Conservation (phyloP, 2,329 filamentous ascomycete species). For the Colletotrichum sp. region DNA sequence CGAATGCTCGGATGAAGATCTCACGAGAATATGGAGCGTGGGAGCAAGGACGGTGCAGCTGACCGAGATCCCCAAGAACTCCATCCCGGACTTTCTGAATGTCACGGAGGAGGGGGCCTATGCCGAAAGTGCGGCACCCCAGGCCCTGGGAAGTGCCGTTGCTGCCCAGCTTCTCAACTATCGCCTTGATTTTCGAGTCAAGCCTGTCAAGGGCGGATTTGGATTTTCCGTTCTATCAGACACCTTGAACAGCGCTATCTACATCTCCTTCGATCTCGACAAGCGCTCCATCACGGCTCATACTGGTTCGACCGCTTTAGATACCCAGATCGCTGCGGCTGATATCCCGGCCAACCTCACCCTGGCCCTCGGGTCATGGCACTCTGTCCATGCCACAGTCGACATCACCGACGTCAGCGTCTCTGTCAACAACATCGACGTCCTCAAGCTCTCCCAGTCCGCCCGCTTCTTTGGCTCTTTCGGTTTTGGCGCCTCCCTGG, state of each 20-base stretch:
- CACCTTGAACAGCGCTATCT: slow-evolving; percentile 33
- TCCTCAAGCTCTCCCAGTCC: slow-evolving; percentile 31
- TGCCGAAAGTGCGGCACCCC: slow-evolving; percentile 31
- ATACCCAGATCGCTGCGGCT: not conserved
- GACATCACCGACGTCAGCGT: slow-evolving; percentile 25
- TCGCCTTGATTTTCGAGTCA: slow-evolving; percentile 28
- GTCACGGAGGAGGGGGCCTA: slow-evolving; percentile 30
- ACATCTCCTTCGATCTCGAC: slow-evolving; percentile 29
- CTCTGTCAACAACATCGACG: slow-evolving; percentile 21
- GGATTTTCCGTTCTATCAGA: slow-evolving; percentile 33
- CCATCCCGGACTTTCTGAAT: slow-evolving; percentile 30
- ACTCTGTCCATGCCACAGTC: slow-evolving; percentile 16
- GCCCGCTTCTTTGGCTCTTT: slow-evolving; percentile 32
- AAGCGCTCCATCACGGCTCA: slow-evolving; percentile 17
- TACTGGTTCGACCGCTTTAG: slow-evolving; percentile 14
- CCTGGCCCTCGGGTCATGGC: slow-evolving; percentile 7
- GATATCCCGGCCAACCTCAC: not conserved
- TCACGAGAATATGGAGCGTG: slow-evolving; percentile 32
- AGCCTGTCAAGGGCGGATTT: slow-evolving; percentile 31
- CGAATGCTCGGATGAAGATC: slow-evolving; percentile 29
- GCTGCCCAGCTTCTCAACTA: slow-evolving; percentile 27
- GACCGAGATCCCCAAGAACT: slow-evolving; percentile 31
- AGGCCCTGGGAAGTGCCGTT: slow-evolving; percentile 20
- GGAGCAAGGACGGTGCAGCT: slow-evolving; percentile 36
- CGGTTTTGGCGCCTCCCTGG: slow-evolving; percentile 34